These are phyloP conservation scores for Calamus simplicifolius DNA, from an alignment of 176 grass and related monocot genomes.

Conservation along the genomic window DNA sequence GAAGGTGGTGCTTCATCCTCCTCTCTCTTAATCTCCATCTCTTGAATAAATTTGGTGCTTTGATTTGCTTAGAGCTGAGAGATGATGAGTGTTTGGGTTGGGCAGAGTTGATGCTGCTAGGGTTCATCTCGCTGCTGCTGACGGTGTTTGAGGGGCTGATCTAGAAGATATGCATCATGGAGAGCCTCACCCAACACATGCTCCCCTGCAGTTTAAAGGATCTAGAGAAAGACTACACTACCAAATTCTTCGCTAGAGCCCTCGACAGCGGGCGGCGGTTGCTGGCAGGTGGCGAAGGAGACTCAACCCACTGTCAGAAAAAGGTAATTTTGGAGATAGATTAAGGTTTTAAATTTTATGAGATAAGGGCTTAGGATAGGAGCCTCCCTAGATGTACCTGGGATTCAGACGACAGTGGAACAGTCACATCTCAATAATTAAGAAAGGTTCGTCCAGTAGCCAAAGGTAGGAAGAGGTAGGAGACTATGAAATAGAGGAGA, in stretches of 20 bases:
- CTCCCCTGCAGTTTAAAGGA: constrained; percentile 38
- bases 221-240: constrained; percentile 9
- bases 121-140: constrained; percentile 81
- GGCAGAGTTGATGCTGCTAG: constrained; percentile 78
- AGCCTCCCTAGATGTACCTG: too few relatives aligned
- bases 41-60: too few relatives aligned
- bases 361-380: too few relatives aligned
- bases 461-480: too few relatives aligned
- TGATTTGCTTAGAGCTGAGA: background rate
- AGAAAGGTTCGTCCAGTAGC: too few relatives aligned
- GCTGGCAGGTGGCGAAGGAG: constrained; percentile 21
- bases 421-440: too few relatives aligned
- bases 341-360: too few relatives aligned
- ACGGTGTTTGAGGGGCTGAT: constrained; percentile 41
- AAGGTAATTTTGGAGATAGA: constrained; percentile 20
- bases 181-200: constrained; percentile 27
- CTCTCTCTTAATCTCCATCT: background rate
- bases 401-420: too few relatives aligned
- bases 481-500: too few relatives aligned
- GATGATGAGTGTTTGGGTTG: too few relatives aligned
- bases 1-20: constrained; percentile 31
- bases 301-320: constrained; percentile 22
- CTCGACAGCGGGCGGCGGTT: constrained; percentile 35
- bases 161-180: constrained; percentile 39
- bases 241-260: constrained; percentile 2